Percentiles rank a stretch among this genome's conserved stretches.
Conservation (phyloP, 106 monocot species). For the Dendrobium huoshanense region DNA sequence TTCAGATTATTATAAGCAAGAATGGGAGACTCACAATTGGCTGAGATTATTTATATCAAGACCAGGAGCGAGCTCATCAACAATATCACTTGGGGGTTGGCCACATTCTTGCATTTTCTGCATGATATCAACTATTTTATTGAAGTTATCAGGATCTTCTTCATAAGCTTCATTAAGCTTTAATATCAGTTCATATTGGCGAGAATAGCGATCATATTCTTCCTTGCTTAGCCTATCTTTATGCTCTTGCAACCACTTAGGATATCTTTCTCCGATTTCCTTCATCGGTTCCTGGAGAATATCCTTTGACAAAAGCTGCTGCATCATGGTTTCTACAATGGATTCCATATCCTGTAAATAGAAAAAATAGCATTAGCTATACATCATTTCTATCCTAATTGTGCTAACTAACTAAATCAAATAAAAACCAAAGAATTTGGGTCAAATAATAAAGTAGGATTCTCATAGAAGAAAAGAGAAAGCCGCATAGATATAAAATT, state of each 20-base stretch:
- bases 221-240: constrained; percentile 42
- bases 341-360: constrained; percentile 78
- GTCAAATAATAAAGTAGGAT: neutral
- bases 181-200: constrained; percentile 62
- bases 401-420: neutral
- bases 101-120: constrained; percentile 99
- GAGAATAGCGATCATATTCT: constrained; percentile 64
- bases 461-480: neutral
- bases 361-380: neutral
- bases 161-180: constrained; percentile 86
- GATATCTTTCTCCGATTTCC: constrained; percentile 85
- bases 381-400: neutral
- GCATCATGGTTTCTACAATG: constrained; percentile 94
- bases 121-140: constrained; percentile 79
- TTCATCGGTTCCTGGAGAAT: constrained; percentile 95
- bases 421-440: neutral
- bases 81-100: constrained; percentile 86
- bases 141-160: constrained; percentile 68
- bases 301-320: constrained; percentile 89
- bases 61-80: constrained; percentile 82
- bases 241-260: constrained; percentile 85
- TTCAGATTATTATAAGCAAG: neutral
- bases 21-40: constrained; percentile 52
- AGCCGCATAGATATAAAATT: neutral
- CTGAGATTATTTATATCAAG: constrained; percentile 63